Evolutionary conservation across 2,329 filamentous ascomycete genomes (phyloP), one percentile per base, ranked within the genome.

Genomic region (Fusarium protoensiforme): DNA sequence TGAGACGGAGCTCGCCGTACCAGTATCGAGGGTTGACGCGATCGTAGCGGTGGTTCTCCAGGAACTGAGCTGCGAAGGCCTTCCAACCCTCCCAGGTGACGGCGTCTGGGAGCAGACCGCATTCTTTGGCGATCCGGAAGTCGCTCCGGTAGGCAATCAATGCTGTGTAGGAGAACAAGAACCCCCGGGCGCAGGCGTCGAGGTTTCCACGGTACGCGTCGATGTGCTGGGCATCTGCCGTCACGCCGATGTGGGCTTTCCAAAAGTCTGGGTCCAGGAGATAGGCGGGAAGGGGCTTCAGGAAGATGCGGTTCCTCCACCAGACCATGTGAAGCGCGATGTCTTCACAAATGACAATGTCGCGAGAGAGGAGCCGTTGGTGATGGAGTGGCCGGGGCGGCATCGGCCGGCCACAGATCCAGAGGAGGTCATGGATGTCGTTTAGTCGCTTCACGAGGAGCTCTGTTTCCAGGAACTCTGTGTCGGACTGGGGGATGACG

Each of bases 1-100:
- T 77, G 18, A 84, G 69, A 5, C 83, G 80, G 14, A 87, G 81
- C 77, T 87, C 85, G 20, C 83, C 84, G 61, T 83, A 83, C 53
- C 75, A 60, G 68, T 84, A 87, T 2, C 84, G 83, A 39, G 48
- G 66, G 64, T 85, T 76, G 36, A 85, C 73, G 2, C 74, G 53
- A n/a, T 61, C 59, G 6, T 80, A 73, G 35, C 84, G 80, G 57
- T 78, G 73, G 36, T 76, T 69, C 18, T 73, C 69, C 5, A 74
- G 61, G 13, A 86, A 71, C 33, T 77, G 59, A 10, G 75, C 65
- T 2, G 73, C 43, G 3, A 78, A 46, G 7, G 31, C 29, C 22
- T 80, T 82, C 86, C 85, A 87, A 13, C 53, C 60, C 7, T 62
- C 57, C 85, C 85, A 87, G 7, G 72, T 71, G 2, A 85, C 64